These are phyloP conservation scores for Hibiscus tridactylites DNA, from an alignment of 345 rosid genomes.

Conservation along the genomic window DNA sequence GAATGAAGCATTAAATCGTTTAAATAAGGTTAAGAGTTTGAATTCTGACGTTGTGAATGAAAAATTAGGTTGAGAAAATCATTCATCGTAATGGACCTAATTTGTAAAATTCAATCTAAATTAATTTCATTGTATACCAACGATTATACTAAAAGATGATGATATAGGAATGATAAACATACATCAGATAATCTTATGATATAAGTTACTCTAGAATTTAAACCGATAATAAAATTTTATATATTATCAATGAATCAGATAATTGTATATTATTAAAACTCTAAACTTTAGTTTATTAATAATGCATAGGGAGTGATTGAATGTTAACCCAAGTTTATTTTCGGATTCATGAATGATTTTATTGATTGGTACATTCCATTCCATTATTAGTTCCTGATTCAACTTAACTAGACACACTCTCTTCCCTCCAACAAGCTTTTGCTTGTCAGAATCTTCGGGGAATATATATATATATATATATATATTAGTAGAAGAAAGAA, in stretches of 20 bases:
- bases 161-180: constrained; percentile 11
- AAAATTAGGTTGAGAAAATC: too few relatives aligned
- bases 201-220: background rate
- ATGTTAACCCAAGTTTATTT: too few relatives aligned
- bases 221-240: too few relatives aligned
- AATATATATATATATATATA: constrained; percentile 4
- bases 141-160: background rate
- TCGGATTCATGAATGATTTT: background rate
- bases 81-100: too few relatives aligned
- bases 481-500: background rate
- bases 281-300: too few relatives aligned
- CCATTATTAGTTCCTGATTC: constrained; percentile 15
- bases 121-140: too few relatives aligned
- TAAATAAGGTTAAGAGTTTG: too few relatives aligned
- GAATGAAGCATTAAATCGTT: too few relatives aligned
- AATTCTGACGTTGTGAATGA: too few relatives aligned
- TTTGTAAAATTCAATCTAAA: too few relatives aligned
- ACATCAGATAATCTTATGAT: constrained; percentile 11
- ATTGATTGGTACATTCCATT: background rate
- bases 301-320: too few relatives aligned
- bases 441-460: constrained; percentile 17
- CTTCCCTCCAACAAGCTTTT: background rate
- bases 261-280: constrained; percentile 2
- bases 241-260: constrained; percentile 1
- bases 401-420: background rate